Conservation (phyloP, 257 asterid species). For the Ilex asprella region DNA sequence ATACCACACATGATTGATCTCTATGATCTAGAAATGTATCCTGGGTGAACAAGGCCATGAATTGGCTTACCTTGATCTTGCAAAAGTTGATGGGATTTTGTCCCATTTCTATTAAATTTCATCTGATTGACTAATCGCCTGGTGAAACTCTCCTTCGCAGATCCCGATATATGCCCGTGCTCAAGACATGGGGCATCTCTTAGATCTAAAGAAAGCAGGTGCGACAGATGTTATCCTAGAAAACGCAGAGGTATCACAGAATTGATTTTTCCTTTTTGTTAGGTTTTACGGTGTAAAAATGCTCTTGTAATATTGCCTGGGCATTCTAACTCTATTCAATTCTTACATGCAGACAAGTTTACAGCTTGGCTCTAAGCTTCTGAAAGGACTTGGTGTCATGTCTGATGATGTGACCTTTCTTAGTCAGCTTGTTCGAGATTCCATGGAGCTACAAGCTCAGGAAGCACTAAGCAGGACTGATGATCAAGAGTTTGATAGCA, state of each 20-base stretch:
- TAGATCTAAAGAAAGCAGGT: slow-evolving; percentile 87
- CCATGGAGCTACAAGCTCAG: slow-evolving; percentile 94
- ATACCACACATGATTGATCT: too few species aligned
- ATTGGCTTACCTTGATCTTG: too few species aligned
- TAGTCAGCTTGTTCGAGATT: slow-evolving; percentile 67
- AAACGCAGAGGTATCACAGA: slow-evolving; percentile 68
- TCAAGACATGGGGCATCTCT: slow-evolving; percentile 73
- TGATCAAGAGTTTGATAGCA: slow-evolving; percentile 37
- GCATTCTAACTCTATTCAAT: slow-evolving; percentile 18
- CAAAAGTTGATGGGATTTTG: too few species aligned
- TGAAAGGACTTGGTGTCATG: slow-evolving; percentile 91
- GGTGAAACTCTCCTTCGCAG: slow-evolving; percentile 27
- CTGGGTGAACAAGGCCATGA: too few species aligned
- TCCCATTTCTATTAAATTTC: too few species aligned
- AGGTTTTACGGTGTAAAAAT: not conserved
- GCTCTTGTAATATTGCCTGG: not conserved
- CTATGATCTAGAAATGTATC: too few species aligned
- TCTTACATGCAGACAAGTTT: slow-evolving; percentile 66
- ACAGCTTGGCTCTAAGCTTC: slow-evolving; percentile 92
- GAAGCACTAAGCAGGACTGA: slow-evolving; percentile 48
- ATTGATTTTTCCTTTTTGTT: slow-evolving; percentile 5
- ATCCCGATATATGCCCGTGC: slow-evolving; percentile 93
- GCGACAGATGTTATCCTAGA: slow-evolving; percentile 96
- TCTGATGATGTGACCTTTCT: slow-evolving; percentile 83
- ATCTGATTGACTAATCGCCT: not conserved